Base-by-base conservation (phyloP, 2,329 filamentous ascomycete genomes). In the Calonectria pseudoturangicola region DNA sequence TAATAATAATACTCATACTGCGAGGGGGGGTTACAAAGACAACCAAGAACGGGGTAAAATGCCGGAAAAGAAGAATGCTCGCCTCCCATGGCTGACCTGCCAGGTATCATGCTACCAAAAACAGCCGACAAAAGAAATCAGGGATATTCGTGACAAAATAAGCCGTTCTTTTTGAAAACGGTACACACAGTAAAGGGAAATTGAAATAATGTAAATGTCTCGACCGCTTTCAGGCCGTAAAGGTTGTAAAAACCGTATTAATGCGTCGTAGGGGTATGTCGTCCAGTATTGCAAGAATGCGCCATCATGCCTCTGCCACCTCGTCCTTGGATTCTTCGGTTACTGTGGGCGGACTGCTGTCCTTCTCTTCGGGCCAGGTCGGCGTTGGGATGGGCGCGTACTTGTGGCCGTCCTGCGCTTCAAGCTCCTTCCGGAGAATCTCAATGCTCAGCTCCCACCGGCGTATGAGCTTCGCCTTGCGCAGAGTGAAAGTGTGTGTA, bases 371-470 rank as follows among this genome's bases (percentile, higher is more conserved):
- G n/a, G 81, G 80, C 84, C 84, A 85, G 5, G 68, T 69, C 7
- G 84, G 84, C 7, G 79, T 79, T 9, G 80, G 73, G 27, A 84
- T 74, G 18, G 77, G 72, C 4, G 84, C 87, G 74, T 87, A 92
- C 71, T 77, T 82, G 36, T 86, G 73, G 1, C 85, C 85, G 9
- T 85, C 84, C 65, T 84, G 80, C 15, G 82, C 81, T 76, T 91
- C 88, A 60, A 92, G 79, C 77, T 90, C 88, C 72, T 85, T 88
- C 72, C 89, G 85, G 71, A 90, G 81, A 18, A 92, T 86, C 75
- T 90, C 87, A 64, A 88, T 87, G 25, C 84, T 84, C 9, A 92
- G 79, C 36, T 82, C 80, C 91, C 91, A 92, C 68, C 89, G 84
- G 50, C 84, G 83, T 12, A 84, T 81, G 51, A 92, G 76, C 63